Percentiles rank a stretch among this genome's conserved stretches.
Evolutionary conservation across 2,329 filamentous ascomycete species (phyloP).

Genomic region (Scytalidium sp.): DNA sequence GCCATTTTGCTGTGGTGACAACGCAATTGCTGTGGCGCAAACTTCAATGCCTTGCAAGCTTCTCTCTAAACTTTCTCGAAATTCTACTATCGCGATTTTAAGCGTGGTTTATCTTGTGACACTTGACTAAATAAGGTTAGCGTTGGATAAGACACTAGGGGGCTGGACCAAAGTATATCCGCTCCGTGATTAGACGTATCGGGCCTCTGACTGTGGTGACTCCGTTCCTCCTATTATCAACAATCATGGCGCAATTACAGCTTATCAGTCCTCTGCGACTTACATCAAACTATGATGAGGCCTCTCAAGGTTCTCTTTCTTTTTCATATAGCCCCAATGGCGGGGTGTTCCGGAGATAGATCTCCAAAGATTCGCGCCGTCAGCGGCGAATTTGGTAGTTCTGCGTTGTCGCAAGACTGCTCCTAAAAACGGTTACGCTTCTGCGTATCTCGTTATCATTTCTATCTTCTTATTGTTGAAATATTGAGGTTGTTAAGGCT

Average conservation of each 20-base stretch:
- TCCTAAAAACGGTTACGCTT: constrained; percentile 20
- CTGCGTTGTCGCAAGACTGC: constrained; percentile 12
- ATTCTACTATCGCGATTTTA: constrained; percentile 7
- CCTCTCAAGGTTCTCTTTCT: constrained; percentile 23
- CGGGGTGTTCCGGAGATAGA: constrained; percentile 26
- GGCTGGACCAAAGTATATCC: neutral
- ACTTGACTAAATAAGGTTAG: neutral
- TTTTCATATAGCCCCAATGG: constrained; percentile 28
- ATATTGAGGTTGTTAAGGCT: constrained; percentile 8
- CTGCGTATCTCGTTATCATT: constrained; percentile 11
- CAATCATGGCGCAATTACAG: neutral
- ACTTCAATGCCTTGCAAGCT: constrained; percentile 8
- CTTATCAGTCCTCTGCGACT: constrained; percentile 21
- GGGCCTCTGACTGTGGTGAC: neutral
- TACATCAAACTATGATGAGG: constrained; percentile 15
- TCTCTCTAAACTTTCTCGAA: constrained; percentile 7
- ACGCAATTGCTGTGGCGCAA: constrained; percentile 18
- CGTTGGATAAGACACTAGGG: neutral
- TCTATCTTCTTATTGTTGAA: constrained; percentile 11
- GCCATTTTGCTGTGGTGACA: constrained; percentile 50
- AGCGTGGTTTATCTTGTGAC: neutral
- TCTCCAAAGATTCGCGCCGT: constrained; percentile 16
- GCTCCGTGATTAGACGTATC: constrained; percentile 14
- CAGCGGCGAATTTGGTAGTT: constrained; percentile 16
- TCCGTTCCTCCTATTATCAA: neutral